Evolutionary conservation across 2,329 filamentous ascomycete genomes (phyloP).

Genomic region (Fusarium graminum): DNA sequence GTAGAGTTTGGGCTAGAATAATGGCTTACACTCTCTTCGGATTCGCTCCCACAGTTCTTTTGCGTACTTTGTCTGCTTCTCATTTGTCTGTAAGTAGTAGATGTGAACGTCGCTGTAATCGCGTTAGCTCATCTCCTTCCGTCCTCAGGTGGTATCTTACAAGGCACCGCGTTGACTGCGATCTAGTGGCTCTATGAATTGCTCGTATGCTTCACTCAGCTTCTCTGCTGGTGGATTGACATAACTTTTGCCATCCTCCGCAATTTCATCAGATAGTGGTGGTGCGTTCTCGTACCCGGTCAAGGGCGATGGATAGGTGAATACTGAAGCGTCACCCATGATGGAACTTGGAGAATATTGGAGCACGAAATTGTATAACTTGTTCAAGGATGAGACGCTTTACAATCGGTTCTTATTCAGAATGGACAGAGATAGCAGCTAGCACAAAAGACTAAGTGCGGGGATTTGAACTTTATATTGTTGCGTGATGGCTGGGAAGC

Average conservation of each 20-base stretch:
- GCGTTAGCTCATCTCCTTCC: background rate
- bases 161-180: slow-evolving; percentile 79
- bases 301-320: slow-evolving; percentile 62
- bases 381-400: background rate
- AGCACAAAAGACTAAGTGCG: background rate
- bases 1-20: rapidly evolving
- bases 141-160: slow-evolving; percentile 56
- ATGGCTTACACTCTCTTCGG: slow-evolving; percentile 76
- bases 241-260: slow-evolving; percentile 82
- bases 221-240: slow-evolving; percentile 73
- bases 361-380: background rate
- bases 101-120: slow-evolving; percentile 79
- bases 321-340: slow-evolving; percentile 42
- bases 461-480: background rate
- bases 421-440: background rate
- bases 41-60: slow-evolving; percentile 82
- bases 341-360: background rate
- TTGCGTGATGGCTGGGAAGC: background rate
- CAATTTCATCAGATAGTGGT: slow-evolving; percentile 68
- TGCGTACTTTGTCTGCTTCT: slow-evolving; percentile 75
- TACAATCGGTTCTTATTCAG: background rate
- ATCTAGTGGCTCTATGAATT: slow-evolving; percentile 76
- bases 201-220: slow-evolving; percentile 76
- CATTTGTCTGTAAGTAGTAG: slow-evolving; percentile 79
- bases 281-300: slow-evolving; percentile 68